Evolutionary conservation across 371 early-diverging fungal species (phyloP), one percentile per base, ranked within the genome.

Genomic region (Apophysomyces elegans): DNA sequence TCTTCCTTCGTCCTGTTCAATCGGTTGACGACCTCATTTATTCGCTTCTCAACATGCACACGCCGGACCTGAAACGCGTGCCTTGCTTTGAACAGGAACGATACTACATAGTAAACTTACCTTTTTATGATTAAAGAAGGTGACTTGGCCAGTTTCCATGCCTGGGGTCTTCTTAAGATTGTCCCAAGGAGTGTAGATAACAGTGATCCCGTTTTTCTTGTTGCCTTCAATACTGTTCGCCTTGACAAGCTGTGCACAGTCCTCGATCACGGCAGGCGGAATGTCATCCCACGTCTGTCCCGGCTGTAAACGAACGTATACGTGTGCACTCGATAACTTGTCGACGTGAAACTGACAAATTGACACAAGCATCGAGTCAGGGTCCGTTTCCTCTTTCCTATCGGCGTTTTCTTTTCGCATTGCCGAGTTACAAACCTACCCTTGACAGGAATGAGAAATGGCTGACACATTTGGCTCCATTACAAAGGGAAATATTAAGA

Each of bases 251-350:
- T 98, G 99, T 2, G 95, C 99, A 36, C 89, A 83, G 67, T 98
- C 99, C 45, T 84, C 80, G 8, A 98, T 77, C 13, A 96, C 86
- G 2, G 59, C 74, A 62, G 84, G 68, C 0, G 93, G 91, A 35
- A 98, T 93, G 63, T 81, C 78, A 12, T 93, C 91, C 97, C 93
- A 96, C 0, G 87, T 84, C 69, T 90, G 88, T 1, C 87, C 93
- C 0, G 79, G 75, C 12, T 84, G 71, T 47, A 96, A 75, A 0
- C 98, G 89, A 56, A 97, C 87, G 71, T 98, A 98, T 5, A 97
- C 95, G 88, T 98, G 99, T 5, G 99, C 99, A 65, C 95, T 94
- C 5, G 95, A 95, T 16, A 97, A 82, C 78, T 98, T 97, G 79
- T 97, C 98, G 21, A 93, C 98, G 83, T 98, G 99, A 77, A 98